Base-by-base conservation (phyloP, 2,329 filamentous ascomycete genomes). In the Epichloe bromicola region DNA sequence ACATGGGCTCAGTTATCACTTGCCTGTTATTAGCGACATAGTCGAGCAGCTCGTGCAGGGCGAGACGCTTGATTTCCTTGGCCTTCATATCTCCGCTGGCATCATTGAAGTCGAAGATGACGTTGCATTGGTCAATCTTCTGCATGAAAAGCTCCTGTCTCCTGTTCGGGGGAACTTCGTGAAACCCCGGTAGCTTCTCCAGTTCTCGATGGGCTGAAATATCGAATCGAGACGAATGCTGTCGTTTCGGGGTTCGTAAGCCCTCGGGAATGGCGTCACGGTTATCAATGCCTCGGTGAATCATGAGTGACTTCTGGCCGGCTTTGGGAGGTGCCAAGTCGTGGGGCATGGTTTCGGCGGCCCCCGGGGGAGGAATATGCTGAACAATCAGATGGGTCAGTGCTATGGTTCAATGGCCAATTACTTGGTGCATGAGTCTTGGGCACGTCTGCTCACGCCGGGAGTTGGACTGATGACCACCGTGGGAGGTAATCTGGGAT, bases 51-150 rank as follows among this genome's bases (percentile, higher is more conserved):
- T 98, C 93, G 66, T 98, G 93, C 43, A 98, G 77, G 41, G 93
- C 93, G 59, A 98, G 74, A 63, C 93, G 82, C 75, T 98, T 98
- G 76, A 98, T 97, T 71, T 98, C 93, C 74, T 98, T 98, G 46
- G 91, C 95, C 70, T 98, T 98, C 90, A 98, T 97, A 66, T 98
- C 93, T 59, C 85, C 90, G 58, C 88, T 95, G 46, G 91, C 88
- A 69, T 98, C 93, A 66, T 97, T 98, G 73, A 98, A 98, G 72
- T 98, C 93, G 65, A 98, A 98, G 62, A 98, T 98, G 73, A 98
- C 94, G 66, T 98, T 98, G 75, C 93, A 98, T 68, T 98, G 93
- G 63, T 97, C 93, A 60, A 98, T 93, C 76, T 98, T 98, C 66
- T 97, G 90, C 90, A 98, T 96, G 71, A 98, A 98, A 17, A 98